phyloP scores from a whole-genome alignment of 495 filamentous ascomycete species.

The Haplographium delicatum region DNA sequence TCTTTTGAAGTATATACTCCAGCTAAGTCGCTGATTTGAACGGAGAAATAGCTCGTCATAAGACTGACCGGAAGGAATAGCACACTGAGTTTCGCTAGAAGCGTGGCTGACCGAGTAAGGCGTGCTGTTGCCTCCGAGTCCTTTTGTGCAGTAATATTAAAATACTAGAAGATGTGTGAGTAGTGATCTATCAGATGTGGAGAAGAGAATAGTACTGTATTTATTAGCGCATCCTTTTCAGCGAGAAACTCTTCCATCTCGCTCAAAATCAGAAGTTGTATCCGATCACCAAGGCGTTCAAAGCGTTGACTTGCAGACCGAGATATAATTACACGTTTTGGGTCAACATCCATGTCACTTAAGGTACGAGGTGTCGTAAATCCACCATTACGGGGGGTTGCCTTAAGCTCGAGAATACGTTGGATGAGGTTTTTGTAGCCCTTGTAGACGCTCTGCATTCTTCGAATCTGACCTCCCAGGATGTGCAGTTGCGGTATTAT shows the following conservation, averaged over 20 bases:
- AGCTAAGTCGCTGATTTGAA: conserved; percentile 56
- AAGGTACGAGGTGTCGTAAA: conserved; percentile 4
- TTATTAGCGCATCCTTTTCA: conserved; percentile 74
- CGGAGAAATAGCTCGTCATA: conserved; percentile 80
- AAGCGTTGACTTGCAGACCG: conserved; percentile 67
- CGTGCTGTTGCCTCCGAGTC: conserved; percentile 75
- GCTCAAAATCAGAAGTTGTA: conserved; percentile 72
- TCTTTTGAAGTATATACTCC: conserved; percentile 51
- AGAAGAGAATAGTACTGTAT: conserved; percentile 36
- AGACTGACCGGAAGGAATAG: conserved; percentile 80
- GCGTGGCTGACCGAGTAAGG: conserved; percentile 73
- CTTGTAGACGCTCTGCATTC: conserved; percentile 72
- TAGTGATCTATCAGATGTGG: background rate
- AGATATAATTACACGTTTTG: conserved; percentile 43
- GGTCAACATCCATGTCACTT: conserved; percentile 38
- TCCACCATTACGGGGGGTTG: background rate
- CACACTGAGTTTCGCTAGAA: conserved; percentile 79
- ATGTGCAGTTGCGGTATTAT: conserved; percentile 40
- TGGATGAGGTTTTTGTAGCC: conserved; percentile 75
- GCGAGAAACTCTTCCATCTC: conserved; percentile 74
- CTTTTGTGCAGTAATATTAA: conserved; percentile 82
- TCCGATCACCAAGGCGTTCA: conserved; percentile 67
- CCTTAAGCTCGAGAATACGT: conserved; percentile 51
- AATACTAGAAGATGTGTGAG: conserved; percentile 51
- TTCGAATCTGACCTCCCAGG: conserved; percentile 67